Evolutionary conservation across 1,139 yeast species (phyloP), one percentile per base, ranked within the genome.

Genomic region (Debaryomycetaceae sp.): DNA sequence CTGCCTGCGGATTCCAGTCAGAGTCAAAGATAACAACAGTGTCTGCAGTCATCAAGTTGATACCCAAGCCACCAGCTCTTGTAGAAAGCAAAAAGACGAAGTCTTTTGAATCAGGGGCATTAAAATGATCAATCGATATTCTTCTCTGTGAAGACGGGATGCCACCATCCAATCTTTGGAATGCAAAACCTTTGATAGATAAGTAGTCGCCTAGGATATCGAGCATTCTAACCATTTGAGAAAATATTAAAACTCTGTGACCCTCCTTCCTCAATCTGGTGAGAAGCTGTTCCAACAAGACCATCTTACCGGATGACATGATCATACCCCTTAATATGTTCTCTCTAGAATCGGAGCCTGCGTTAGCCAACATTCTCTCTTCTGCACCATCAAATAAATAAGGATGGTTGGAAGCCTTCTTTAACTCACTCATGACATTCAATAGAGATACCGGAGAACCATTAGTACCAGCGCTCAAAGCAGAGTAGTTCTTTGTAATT

Each of bases 1-100:
- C 99, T 1, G 98, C 98, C 66, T 93, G 98, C 1, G 98, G 98
- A 60, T 93, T 93, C 99, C 99, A 93, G 70, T 93, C 99, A 9
- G 97, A 87, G 68, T 93, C 99, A 67, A 93, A 93, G 38, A 93
- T 90, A 55, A 93, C 88, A 34, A 93, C 99, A 5, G 99, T 93
- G 60, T 93, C 99, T 4, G 99, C 99, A 5, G 99, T 93, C 98
- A 91, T 93, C 62, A 95, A 76, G 62, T 93, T 93, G 62, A 93
- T 95, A 65, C 99, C 99, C 51, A 93, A 75, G 43, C 99, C 99
- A 72, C 99, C 99, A 23, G 99, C 99, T 71, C 99, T 81, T 0
- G 99, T 95, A 37, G 96, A 86, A 45, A 95, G 73, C 58, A 95
- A 69, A 54, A 95, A 95, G 3, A 86, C 96, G 63, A 91, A 93